A percentile compares a stretch with the other conserved stretches of the same genome.
Conservation (phyloP, 306 rosid species). For the Glycine latifolia region DNA sequence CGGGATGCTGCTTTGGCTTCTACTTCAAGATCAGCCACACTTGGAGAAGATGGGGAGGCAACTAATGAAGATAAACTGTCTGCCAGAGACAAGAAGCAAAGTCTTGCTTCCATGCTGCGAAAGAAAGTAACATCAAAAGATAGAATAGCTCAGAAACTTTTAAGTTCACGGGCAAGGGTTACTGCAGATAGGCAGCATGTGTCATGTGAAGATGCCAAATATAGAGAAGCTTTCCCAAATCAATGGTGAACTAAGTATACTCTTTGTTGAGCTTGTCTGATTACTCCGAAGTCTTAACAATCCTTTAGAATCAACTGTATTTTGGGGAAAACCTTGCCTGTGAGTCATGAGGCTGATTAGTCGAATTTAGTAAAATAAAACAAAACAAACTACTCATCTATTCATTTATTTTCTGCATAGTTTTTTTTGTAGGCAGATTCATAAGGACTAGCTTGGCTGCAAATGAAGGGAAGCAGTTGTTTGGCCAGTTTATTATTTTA, state of each 20-base stretch:
- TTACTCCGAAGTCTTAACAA: slow-evolving; percentile 33
- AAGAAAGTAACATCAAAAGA: slow-evolving; percentile 85
- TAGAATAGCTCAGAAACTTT: slow-evolving; percentile 71
- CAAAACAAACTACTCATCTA: neutral
- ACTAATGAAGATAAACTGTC: slow-evolving; percentile 38
- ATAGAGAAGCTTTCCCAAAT: slow-evolving; percentile 82
- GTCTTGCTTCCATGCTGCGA: slow-evolving; percentile 81
- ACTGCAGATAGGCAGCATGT: slow-evolving; percentile 58
- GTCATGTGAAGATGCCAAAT: slow-evolving; percentile 58
- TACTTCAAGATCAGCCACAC: slow-evolving; percentile 68
- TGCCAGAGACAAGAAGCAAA: slow-evolving; percentile 61
- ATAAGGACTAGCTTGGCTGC: slow-evolving; percentile 18
- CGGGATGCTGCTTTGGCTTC: slow-evolving; percentile 83
- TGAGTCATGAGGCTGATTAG: slow-evolving; percentile 24
- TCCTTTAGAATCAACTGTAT: slow-evolving; percentile 37
- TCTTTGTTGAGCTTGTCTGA: slow-evolving; percentile 18
- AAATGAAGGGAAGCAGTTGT: slow-evolving; percentile 21
- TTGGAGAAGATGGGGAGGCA: slow-evolving; percentile 63
- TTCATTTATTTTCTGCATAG: slow-evolving; percentile 26
- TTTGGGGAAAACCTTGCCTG: slow-evolving; percentile 24
- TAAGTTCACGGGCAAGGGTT: slow-evolving; percentile 59
- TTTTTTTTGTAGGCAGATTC: slow-evolving; percentile 29
- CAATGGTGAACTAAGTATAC: slow-evolving; percentile 61
- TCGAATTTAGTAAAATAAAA: slow-evolving; percentile 2
- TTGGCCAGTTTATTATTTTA: slow-evolving; percentile 14